Conservation (phyloP, 1,284 basidiomycete genomes). For the Puccinia horiana region DNA sequence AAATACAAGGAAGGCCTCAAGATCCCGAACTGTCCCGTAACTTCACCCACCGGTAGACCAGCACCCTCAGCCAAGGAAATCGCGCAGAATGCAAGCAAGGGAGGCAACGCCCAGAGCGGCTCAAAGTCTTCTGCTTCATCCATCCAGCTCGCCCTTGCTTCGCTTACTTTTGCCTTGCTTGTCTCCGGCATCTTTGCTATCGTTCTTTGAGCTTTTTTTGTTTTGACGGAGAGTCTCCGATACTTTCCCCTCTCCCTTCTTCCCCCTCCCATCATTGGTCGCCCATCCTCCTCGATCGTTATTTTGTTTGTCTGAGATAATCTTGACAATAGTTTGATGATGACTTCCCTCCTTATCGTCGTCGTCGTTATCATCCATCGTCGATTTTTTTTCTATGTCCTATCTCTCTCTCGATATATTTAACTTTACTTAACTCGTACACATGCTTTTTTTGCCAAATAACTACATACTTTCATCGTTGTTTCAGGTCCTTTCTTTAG, state of each 20-base stretch:
- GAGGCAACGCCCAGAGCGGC: not conserved
- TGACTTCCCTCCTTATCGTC: too few relatives aligned
- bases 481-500: too few relatives aligned
- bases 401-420: too few relatives aligned
- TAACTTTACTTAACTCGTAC: too few relatives aligned
- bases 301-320: too few relatives aligned
- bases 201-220: not conserved
- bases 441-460: too few relatives aligned
- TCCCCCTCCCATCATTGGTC: too few relatives aligned
- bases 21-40: slow-evolving; percentile 5
- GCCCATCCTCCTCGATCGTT: too few relatives aligned
- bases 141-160: not conserved
- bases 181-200: not conserved
- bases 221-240: not conserved
- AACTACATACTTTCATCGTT: too few relatives aligned
- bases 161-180: not conserved
- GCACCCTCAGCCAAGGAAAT: not conserved
- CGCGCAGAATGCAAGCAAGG: not conserved
- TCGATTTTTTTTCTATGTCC: too few relatives aligned
- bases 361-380: too few relatives aligned
- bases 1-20: slow-evolving; percentile 15
- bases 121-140: not conserved
- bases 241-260: not conserved
- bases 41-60: not conserved
- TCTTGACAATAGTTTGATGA: too few relatives aligned